Base-by-base conservation (phyloP, 2,329 filamentous ascomycete genomes). In the Pleomassaria siparia region DNA sequence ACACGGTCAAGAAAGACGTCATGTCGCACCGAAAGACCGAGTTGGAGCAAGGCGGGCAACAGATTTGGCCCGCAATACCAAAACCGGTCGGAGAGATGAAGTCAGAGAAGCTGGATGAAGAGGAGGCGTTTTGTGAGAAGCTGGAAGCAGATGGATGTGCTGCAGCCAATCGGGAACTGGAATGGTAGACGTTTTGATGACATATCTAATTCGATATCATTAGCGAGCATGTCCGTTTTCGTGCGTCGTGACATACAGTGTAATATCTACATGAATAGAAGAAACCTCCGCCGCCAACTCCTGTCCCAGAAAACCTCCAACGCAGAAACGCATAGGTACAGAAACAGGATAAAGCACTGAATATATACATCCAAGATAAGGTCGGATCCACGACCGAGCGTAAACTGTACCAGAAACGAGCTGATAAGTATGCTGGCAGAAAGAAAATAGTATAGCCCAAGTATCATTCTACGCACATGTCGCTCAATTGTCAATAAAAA, bases 1-100 rank as follows among this genome's bases (percentile, higher is more conserved):
- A 70, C 22, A 60, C 63, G 10, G 71, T 78, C 10, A 74, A 77
- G 1, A 70, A 78, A n/a, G 55, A 69, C 12, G 63, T 81, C 18
- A 70, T 64, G 9, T n/a, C 25, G 2, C 44, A 51, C n/a, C 18
- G 36, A 6, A 12, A 36, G 29, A 32, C 35, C 12, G 49, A 51
- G 39, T 7, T 11, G 20, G 12, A 46, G 36, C 44, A 46, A 18
- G 11, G 35, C 5, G 45, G 42, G 6, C 26, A 15, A 25, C 36
- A 46, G 20, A 49, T 47, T 8, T 51, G 49, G 49, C 49, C 49
- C 9, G 49, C 49, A 16, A 66, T 67, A 11, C 78, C 81, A 53
- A 65, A 41, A n/a, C 29, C 13, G 9, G 29, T 12, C 15, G 29
- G 29, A 32, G 29, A 32, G 29, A 32, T 32, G 29, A 32, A 32